phyloP scores from a whole-genome alignment of 805 yeast species.

The Zygosaccharomyces bailii region DNA sequence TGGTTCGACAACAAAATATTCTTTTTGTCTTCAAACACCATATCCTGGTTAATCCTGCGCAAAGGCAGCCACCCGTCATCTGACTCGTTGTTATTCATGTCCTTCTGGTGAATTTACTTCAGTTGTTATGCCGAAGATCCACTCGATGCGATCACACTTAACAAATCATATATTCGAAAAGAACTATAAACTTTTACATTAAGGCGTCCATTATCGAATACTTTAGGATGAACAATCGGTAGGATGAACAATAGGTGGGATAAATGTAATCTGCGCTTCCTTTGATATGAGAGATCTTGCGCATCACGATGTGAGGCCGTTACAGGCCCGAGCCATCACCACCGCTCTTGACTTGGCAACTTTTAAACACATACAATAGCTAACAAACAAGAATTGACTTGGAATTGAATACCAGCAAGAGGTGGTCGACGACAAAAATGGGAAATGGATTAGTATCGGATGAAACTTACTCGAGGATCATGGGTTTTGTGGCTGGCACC shows the following conservation, averaged over 20 bases:
- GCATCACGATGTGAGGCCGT: conserved; percentile 8
- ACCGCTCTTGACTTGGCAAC: background rate
- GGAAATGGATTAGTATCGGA: conserved; percentile 15
- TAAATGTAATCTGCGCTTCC: background rate
- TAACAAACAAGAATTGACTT: background rate
- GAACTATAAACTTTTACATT: background rate
- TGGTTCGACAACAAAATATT: conserved; percentile 19
- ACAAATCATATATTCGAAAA: background rate
- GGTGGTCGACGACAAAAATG: conserved; percentile 2
- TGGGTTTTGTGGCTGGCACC: conserved; percentile 86
- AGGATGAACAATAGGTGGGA: conserved; percentile 1
- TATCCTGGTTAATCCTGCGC: background rate
- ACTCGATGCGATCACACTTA: conserved; percentile 1
- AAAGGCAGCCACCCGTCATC: background rate
- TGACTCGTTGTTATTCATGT: background rate
- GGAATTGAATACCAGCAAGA: background rate
- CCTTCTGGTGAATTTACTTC: background rate
- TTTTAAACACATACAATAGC: background rate
- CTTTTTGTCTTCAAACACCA: conserved; percentile 14
- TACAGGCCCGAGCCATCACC: conserved; percentile 14
- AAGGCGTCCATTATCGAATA: too few relatives aligned
- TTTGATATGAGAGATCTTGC: background rate
- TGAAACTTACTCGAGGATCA: conserved; percentile 31
- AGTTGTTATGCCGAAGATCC: conserved; percentile 1
- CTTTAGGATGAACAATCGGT: too few relatives aligned